These are phyloP conservation scores for Aspergillus sclerotioniger DNA, from an alignment of 495 filamentous ascomycete species.

Conservation along the genomic window DNA sequence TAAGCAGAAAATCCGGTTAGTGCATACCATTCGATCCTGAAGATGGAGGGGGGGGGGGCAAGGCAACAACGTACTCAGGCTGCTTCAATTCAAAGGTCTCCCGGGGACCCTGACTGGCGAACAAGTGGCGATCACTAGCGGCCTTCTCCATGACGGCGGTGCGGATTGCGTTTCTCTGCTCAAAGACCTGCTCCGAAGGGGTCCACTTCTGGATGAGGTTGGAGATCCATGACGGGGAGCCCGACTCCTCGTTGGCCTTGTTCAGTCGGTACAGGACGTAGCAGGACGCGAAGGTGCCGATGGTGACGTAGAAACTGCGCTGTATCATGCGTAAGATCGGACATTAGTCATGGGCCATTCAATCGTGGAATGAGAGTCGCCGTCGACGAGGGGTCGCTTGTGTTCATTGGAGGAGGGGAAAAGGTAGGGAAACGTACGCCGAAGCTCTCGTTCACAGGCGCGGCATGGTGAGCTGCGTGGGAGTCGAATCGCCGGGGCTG, in stretches of 20 bases:
- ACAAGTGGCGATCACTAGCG: conserved; percentile 64
- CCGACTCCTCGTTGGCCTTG: conserved; percentile 45
- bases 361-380: neutral
- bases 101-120: conserved; percentile 50
- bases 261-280: conserved; percentile 55
- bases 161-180: conserved; percentile 61
- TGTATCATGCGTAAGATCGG: conserved; percentile 30
- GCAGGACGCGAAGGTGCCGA: conserved; percentile 56
- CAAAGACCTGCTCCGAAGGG: conserved; percentile 49
- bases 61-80: conserved; percentile 60
- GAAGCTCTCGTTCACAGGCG: conserved; percentile 59
- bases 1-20: conserved; percentile 15
- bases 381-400: neutral
- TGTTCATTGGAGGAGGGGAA: conserved; percentile 7
- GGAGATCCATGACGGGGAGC: conserved; percentile 53
- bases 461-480: conserved; percentile 45
- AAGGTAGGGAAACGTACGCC: conserved; percentile 54
- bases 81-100: conserved; percentile 55
- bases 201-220: conserved; percentile 55
- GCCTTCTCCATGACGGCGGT: conserved; percentile 67
- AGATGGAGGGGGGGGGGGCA: neutral
- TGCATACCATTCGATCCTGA: neutral
- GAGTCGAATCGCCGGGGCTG: conserved; percentile 46
- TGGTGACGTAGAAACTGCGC: conserved; percentile 64
- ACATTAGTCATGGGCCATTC: conserved; percentile 17